phyloP scores from a whole-genome alignment of 1,139 yeast genomes.

The Tardiomyces depauwii region DNA sequence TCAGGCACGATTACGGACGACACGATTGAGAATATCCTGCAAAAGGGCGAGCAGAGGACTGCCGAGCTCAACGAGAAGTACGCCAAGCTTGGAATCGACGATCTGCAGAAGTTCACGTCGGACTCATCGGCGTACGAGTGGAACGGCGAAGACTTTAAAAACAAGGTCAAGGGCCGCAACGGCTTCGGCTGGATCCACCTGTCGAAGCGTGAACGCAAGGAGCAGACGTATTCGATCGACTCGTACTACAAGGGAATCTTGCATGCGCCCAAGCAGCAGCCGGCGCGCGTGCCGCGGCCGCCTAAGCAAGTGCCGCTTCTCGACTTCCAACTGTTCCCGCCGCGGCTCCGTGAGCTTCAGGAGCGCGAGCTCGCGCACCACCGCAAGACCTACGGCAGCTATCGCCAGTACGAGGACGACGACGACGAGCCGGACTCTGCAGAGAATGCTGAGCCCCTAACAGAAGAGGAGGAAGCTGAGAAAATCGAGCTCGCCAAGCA shows the following conservation, averaged over 20 bases:
- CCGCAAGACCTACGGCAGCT: slow-evolving; percentile 55
- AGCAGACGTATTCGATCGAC: slow-evolving; percentile 76
- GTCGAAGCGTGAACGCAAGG: slow-evolving; percentile 80
- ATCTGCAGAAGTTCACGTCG: slow-evolving; percentile 77
- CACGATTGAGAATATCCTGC: slow-evolving; percentile 72
- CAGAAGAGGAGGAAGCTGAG: slow-evolving; percentile 58
- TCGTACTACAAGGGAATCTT: slow-evolving; percentile 72
- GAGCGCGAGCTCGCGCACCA: slow-evolving; percentile 71
- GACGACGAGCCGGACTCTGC: slow-evolving; percentile 38
- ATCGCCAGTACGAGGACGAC: slow-evolving; percentile 47
- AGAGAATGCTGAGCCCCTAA: slow-evolving; percentile 52
- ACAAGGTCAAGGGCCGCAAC: slow-evolving; percentile 24
- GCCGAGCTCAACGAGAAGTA: slow-evolving; percentile 66
- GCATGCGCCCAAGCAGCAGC: slow-evolving; percentile 10
- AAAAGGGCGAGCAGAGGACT: slow-evolving; percentile 74
- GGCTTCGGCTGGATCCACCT: not conserved
- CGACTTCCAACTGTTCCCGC: slow-evolving; percentile 84
- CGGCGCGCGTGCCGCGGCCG: slow-evolving; percentile 42
- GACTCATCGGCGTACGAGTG: slow-evolving; percentile 90
- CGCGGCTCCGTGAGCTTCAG: slow-evolving; percentile 49
- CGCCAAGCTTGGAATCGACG: slow-evolving; percentile 80
- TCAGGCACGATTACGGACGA: slow-evolving; percentile 36
- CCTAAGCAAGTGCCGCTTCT: slow-evolving; percentile 66
- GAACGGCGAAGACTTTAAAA: slow-evolving; percentile 89
- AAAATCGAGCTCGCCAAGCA: slow-evolving; percentile 51